phyloP scores from a whole-genome alignment of 106 monocot genomes.

The Agapanthus africanus region DNA sequence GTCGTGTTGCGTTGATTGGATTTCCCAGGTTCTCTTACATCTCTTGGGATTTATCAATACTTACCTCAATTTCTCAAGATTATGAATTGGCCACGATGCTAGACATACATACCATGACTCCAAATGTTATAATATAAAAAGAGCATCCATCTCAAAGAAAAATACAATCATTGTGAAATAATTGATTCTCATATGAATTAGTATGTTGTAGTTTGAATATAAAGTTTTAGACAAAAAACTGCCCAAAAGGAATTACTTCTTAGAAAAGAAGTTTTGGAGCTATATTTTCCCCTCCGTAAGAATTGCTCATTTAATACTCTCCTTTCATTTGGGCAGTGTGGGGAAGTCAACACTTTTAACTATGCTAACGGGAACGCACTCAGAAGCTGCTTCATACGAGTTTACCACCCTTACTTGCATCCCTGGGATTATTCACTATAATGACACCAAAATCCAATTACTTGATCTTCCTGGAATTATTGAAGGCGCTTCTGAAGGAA shows the following conservation, averaged over 20 bases:
- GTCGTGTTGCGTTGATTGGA: conserved; percentile 98
- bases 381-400: conserved; percentile 98
- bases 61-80: neutral
- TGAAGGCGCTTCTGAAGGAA: conserved; percentile 99
- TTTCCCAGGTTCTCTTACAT: conserved; percentile 75
- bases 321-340: conserved; percentile 49
- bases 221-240: no score
- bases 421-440: conserved; percentile 97
- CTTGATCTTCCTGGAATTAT: conserved; percentile 99
- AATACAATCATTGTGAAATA: neutral
- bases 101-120: neutral
- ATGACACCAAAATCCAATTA: conserved; percentile 96
- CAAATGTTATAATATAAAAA: neutral
- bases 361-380: conserved; percentile 90
- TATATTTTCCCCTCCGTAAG: neutral
- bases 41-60: neutral
- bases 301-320: neutral
- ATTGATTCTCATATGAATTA: neutral
- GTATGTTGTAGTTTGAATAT: neutral
- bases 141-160: neutral
- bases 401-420: conserved; percentile 99
- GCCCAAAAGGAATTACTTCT: neutral
- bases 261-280: neutral
- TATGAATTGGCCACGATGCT: neutral
- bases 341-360: conserved; percentile 96